Evolutionary conservation across 1,139 yeast species (phyloP), one percentile per base, ranked within the genome.

Genomic region (Lodderomyces orthopsilosis): DNA sequence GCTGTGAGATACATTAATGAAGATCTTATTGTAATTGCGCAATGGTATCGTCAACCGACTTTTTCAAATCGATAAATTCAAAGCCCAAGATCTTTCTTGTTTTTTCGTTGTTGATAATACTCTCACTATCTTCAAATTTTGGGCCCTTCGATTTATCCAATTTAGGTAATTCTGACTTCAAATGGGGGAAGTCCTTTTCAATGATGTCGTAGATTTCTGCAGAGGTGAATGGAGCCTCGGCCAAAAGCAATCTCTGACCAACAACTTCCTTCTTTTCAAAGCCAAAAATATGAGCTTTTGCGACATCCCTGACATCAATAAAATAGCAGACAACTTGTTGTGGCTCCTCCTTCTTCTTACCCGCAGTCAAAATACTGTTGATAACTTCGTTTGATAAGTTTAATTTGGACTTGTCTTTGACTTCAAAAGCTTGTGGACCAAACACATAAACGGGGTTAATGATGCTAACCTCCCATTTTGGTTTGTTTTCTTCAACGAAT

Each of bases 251-350:
- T 52, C 77, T 59, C 37, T 63, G 40, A 26, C 58, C 58, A 8
- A 51, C 40, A 23, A 61, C 54, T 7, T 48, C 51, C 24, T 51
- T 18, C 50, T 56, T 51, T 41, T 69, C 70, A 43, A 44, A 60
- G 1, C 74, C 73, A 30, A 54, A 49, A 15, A 76, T 57, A 51
- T 76, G 82, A 10, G 79, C 79, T 42, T 54, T 53, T 2, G 83
- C 80, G 6, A 76, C 68, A 52, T 79, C 82, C 44, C 82, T 62
- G 2, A 78, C 83, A 51, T 79, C 83, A 32, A 70, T 65, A 53
- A 60, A 59, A 8, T 51, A 54, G 17, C 63, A 67, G n/a, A 33
- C 37, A n/a, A 12, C 7, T 30, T 46, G 46, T 12, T 62, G 61
- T 14, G 46, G 55, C 23, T 51, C 40, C 6, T 37, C 34, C 12